Percentiles rank a stretch among this genome's conserved stretches.
Conservation (phyloP, 495 filamentous ascomycete genomes). For the Pyronema omphalodes region DNA sequence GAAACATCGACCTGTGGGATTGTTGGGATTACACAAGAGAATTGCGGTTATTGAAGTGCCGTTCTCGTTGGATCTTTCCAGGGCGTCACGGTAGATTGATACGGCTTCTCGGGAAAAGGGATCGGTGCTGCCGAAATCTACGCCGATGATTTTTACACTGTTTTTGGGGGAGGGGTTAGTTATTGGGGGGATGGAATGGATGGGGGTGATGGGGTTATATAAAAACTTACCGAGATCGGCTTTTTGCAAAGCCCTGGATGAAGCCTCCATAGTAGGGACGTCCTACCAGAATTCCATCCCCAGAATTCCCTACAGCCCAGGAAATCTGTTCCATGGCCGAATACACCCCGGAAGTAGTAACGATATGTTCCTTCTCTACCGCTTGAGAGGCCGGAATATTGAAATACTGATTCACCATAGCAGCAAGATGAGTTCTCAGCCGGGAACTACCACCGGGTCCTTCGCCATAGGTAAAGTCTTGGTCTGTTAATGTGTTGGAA, state of each 20-base stretch:
- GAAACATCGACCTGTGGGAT: constrained; percentile 18
- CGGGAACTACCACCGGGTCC: neutral
- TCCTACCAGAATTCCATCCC: constrained; percentile 3
- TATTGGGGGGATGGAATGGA: neutral
- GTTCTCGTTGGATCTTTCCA: constrained; percentile 1
- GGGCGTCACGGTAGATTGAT: neutral
- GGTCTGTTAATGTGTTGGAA: neutral
- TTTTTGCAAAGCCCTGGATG: neutral
- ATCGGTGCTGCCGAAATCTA: neutral
- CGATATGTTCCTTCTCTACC: neutral
- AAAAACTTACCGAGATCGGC: neutral
- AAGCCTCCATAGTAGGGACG: constrained; percentile 1
- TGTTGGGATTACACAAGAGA: constrained; percentile 16
- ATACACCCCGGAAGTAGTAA: neutral
- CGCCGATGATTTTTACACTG: neutral
- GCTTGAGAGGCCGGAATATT: neutral
- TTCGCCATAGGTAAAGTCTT: neutral
- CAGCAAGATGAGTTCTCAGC: neutral
- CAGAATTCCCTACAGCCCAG: neutral
- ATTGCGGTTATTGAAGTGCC: constrained; percentile 9
- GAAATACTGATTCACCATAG: neutral
- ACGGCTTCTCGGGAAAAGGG: neutral
- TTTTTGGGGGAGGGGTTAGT: no score
- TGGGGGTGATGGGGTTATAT: neutral
- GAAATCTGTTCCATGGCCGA: neutral